A percentile compares a stretch with the other conserved stretches of the same genome.
These are phyloP conservation scores for Begonia fuchsioides DNA, from an alignment of 306 rosid species.

Conservation along the genomic window DNA sequence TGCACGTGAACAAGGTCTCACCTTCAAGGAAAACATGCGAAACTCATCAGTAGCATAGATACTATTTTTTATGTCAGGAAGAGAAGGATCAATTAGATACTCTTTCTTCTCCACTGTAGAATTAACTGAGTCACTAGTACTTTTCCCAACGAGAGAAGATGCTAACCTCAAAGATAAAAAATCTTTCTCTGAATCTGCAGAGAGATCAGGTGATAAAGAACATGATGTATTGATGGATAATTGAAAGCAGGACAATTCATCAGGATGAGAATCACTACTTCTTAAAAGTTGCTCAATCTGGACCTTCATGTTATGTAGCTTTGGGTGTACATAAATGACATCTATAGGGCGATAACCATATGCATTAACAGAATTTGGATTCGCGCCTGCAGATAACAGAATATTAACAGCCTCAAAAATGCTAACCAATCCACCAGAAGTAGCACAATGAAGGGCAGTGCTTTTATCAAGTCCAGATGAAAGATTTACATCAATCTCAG, in stretches of 20 bases:
- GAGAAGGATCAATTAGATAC: constrained; percentile 77
- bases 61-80: constrained; percentile 87
- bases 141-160: constrained; percentile 26
- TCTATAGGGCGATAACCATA: constrained; percentile 48
- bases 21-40: constrained; percentile 86
- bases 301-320: constrained; percentile 11
- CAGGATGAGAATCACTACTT: constrained; percentile 4
- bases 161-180: too few relatives aligned
- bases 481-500: constrained; percentile 37
- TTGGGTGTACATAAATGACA: constrained; percentile 46
- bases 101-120: constrained; percentile 55
- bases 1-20: constrained; percentile 89
- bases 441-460: constrained; percentile 85
- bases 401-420: constrained; percentile 38
- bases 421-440: constrained; percentile 52
- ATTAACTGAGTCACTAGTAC: constrained; percentile 24
- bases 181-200: too few relatives aligned
- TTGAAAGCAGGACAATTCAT: too few relatives aligned
- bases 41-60: constrained; percentile 83
- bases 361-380: constrained; percentile 31
- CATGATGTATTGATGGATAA: too few relatives aligned
- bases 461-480: constrained; percentile 41
- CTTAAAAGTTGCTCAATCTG: constrained; percentile 41
- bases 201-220: not conserved
- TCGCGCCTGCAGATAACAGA: constrained; percentile 52